phyloP scores from a whole-genome alignment of 495 filamentous ascomycete genomes.

The Recurvomyces mirabilis region DNA sequence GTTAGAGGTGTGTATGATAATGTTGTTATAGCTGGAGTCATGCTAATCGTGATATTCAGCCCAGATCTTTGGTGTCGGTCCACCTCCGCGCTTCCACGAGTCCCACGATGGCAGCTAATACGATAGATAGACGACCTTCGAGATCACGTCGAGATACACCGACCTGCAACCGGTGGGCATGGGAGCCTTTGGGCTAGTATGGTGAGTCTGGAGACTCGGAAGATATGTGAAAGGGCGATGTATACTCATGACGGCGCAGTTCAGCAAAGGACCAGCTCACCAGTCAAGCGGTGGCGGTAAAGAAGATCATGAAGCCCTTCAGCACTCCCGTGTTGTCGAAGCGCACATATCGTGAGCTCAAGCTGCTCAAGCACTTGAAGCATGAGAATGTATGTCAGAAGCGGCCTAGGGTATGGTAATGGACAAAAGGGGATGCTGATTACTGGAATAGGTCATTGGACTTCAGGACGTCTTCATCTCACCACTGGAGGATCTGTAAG shows the following conservation, averaged over 20 bases:
- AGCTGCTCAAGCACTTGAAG: conserved; percentile 88
- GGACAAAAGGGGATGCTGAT: not conserved
- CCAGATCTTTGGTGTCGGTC: too few species aligned
- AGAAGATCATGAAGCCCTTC: conserved; percentile 99
- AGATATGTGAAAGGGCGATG: not conserved
- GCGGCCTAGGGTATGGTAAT: not conserved
- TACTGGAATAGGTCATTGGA: conserved; percentile 66
- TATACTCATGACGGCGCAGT: conserved; percentile 36
- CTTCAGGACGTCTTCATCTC: conserved; percentile 99
- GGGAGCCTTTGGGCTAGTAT: conserved; percentile 96
- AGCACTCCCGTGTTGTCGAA: conserved; percentile 96
- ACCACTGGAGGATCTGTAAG: conserved; percentile 94
- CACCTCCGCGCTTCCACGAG: too few species aligned
- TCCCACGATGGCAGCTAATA: too few species aligned
- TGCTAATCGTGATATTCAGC: too few species aligned
- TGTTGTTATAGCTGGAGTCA: too few species aligned
- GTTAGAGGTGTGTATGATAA: too few species aligned
- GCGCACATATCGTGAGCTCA: conserved; percentile 92
- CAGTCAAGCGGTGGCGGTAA: conserved; percentile 86
- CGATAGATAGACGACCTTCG: too few species aligned
- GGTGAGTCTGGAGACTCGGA: conserved; percentile 46
- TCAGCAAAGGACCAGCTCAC: conserved; percentile 97
- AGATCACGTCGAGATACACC: conserved; percentile 71
- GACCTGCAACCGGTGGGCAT: conserved; percentile 97
- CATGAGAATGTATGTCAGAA: conserved; percentile 79